Base-by-base conservation (phyloP, 1,284 basidiomycete genomes). In the Rhodotorula mucilaginosa region DNA sequence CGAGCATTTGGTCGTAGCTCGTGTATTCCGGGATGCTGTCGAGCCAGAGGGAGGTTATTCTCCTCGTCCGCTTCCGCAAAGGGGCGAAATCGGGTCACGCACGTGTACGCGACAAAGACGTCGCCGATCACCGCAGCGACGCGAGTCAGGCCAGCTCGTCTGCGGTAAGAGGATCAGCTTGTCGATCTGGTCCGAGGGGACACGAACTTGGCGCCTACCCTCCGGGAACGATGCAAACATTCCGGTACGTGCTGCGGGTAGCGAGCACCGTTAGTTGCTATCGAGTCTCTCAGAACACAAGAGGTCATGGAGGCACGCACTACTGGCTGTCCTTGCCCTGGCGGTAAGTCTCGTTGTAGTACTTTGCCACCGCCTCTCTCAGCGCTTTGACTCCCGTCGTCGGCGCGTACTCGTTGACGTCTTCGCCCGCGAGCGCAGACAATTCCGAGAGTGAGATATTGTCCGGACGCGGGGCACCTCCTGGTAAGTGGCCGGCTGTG, bases 331-430 rank as follows among this genome's bases (percentile, higher is more conserved):
- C 76, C 81, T 90, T 92, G 60, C 87, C 89, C 78, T 90, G 82
- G 46, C 94, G 87, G 80, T 95, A 97, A 12, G 90, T 91, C 64
- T 86, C 82, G 79, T 97, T 97, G 84, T 97, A 97, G 65, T 94
- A 81, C 72, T 91, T 82, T 13, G 91, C 92, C 26, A 94, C 90
- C 5, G 90, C 89, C 79, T 90, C 87, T 48, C 89, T 86, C 76
- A 63, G 76, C 80, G 81, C 70, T 46, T 64, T 58, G 44, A 68
- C 89, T 64, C 94, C 94, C 1, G 92, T 92, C 3, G 93, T 96
- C 0, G 95, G 93, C 2, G 92, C 94, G 78, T 97, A 97, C 82
- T 91, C 89, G 79, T 92, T 90, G 31, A 87, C 79, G 31, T 80
- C 81, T 39, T 88, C 75, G 4, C 81, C 81, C 52, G 79, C 87